A percentile compares a stretch with the other conserved stretches of the same genome.
Conservation (phyloP, 2,329 filamentous ascomycete species). For the Microascus cirrosus region DNA sequence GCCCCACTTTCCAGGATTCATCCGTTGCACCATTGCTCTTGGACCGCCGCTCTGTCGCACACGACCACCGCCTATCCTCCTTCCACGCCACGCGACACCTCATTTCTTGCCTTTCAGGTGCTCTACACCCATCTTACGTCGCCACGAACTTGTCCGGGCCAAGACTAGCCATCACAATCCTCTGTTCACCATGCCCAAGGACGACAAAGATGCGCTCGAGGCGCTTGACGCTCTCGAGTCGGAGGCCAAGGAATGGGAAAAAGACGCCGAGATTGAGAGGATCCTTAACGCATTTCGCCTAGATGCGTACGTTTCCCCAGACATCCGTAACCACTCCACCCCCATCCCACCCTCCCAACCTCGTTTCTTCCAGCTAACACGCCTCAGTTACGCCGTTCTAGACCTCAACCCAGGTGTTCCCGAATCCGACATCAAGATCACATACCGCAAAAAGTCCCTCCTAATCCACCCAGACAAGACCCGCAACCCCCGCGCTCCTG, state of each 20-base stretch:
- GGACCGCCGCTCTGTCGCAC: no score
- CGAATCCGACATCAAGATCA: slow-evolving; percentile 89
- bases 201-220: slow-evolving; percentile 55
- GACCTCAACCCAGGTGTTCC: slow-evolving; percentile 92
- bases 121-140: neutral
- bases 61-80: no score
- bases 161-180: neutral
- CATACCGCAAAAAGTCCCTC: slow-evolving; percentile 95
- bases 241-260: slow-evolving; percentile 84
- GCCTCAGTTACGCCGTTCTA: slow-evolving; percentile 66
- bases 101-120: neutral
- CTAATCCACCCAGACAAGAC: slow-evolving; percentile 99
- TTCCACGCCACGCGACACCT: neutral
- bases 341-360: neutral
- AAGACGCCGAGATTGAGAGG: slow-evolving; percentile 93
- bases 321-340: neutral
- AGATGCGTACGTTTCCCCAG: slow-evolving; percentile 34
- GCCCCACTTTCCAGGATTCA: slow-evolving; percentile 1
- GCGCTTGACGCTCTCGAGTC: slow-evolving; percentile 71
- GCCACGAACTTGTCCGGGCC: neutral
- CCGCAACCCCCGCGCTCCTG: slow-evolving; percentile 76
- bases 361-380: slow-evolving; percentile 24
- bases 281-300: slow-evolving; percentile 83
- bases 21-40: neutral
- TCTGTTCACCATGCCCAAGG: slow-evolving; percentile 30